Evolutionary conservation across 495 filamentous ascomycete genomes (phyloP).

Genomic region (Penicillium daleae): DNA sequence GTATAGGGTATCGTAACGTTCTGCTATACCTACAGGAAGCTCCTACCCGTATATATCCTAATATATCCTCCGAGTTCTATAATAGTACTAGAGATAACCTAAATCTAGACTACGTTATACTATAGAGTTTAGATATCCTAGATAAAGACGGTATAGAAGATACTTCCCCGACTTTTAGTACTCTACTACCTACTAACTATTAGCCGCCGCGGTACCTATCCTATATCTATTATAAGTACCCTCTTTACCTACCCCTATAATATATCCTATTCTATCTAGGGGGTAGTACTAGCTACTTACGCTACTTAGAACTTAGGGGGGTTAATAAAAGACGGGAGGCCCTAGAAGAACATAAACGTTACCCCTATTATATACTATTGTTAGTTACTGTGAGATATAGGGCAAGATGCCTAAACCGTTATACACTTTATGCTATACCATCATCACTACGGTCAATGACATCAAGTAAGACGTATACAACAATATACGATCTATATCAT

Average conservation of each 20-base stretch:
- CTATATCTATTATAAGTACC: background rate
- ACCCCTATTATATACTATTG: background rate
- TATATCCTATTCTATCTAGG: background rate
- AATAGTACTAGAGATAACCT: background rate
- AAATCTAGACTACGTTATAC: too few relatives aligned
- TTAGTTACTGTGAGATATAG: too few relatives aligned
- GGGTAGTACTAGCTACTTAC: background rate
- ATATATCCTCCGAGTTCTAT: background rate
- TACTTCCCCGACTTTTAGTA: background rate
- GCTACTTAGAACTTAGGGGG: background rate
- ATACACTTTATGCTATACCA: too few relatives aligned
- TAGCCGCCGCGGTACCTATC: background rate
- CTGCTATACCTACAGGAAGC: background rate
- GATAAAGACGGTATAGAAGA: background rate
- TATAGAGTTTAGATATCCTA: too few relatives aligned
- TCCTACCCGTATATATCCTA: background rate
- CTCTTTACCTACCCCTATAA: background rate
- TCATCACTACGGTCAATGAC: too few relatives aligned
- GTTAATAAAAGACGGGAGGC: background rate
- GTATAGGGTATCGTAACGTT: background rate
- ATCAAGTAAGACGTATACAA: too few relatives aligned
- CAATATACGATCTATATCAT: too few relatives aligned
- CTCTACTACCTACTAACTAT: background rate
- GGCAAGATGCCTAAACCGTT: too few relatives aligned
- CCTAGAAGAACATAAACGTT: background rate